A percentile compares a stretch with the other conserved stretches of the same genome.
These are phyloP conservation scores for Pythium periplocum DNA, from an alignment of 352 stramenopile genomes.

Conservation along the genomic window DNA sequence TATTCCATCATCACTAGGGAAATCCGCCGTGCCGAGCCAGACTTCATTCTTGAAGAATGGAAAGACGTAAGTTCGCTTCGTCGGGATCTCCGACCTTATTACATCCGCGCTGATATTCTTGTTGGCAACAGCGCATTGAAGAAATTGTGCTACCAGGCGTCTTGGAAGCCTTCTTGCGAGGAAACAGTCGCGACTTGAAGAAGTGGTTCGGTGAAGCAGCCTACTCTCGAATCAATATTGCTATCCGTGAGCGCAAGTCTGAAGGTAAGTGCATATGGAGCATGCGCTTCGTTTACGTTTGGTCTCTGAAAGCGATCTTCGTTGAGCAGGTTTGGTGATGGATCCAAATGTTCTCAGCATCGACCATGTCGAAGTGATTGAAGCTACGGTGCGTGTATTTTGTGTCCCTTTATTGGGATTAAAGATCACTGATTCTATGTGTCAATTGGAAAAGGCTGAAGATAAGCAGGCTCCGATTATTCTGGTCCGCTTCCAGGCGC, in stretches of 20 bases:
- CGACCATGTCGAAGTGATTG: slow-evolving; percentile 96
- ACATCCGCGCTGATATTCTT: no score
- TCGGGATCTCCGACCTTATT: no score
- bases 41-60: slow-evolving; percentile 96
- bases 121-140: slow-evolving; percentile 45
- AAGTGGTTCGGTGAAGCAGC: slow-evolving; percentile 95
- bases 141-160: slow-evolving; percentile 93
- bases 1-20: slow-evolving; percentile 36
- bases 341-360: slow-evolving; percentile 96
- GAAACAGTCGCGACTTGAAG: slow-evolving; percentile 94
- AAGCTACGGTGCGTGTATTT: slow-evolving; percentile 60
- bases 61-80: slow-evolving; percentile 51
- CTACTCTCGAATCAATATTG: slow-evolving; percentile 93
- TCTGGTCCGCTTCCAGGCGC: slow-evolving; percentile 95
- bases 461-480: slow-evolving; percentile 92
- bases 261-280: slow-evolving; percentile 49
- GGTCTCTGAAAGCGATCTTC: not conserved
- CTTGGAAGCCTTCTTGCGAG: slow-evolving; percentile 93
- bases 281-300: not conserved
- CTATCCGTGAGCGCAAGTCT: slow-evolving; percentile 93
- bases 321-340: slow-evolving; percentile 59
- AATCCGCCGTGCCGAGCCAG: slow-evolving; percentile 93
- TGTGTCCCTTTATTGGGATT: slow-evolving; percentile 1
- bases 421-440: not conserved
- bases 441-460: slow-evolving; percentile 9